Conservation (phyloP, 1,284 basidiomycete species). For the Pseudozyma tsukubaensis region DNA sequence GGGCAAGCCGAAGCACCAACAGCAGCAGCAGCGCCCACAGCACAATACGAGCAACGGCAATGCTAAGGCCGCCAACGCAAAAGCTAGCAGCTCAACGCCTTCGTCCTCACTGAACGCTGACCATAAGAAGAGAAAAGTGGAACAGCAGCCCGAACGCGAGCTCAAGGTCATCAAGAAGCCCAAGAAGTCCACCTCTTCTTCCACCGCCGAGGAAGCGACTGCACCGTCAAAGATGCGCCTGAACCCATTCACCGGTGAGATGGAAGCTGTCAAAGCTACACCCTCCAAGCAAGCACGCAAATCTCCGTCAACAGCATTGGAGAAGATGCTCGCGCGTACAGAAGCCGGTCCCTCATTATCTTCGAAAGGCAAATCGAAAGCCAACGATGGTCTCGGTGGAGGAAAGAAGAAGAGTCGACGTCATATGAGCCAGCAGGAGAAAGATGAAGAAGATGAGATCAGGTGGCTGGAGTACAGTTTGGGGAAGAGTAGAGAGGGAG, state of each 20-base stretch:
- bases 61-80: not conserved
- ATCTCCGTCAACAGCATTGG: conserved; percentile 23
- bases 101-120: not conserved
- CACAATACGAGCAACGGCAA: too few species aligned
- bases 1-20: not conserved
- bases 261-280: conserved; percentile 17
- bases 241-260: conserved; percentile 48
- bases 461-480: conserved; percentile 65
- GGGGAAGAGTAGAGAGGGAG: conserved; percentile 29
- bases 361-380: conserved; percentile 16
- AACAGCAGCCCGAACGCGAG: conserved; percentile 14
- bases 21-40: conserved; percentile 8
- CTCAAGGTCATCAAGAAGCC: conserved; percentile 38
- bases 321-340: conserved; percentile 41
- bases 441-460: conserved; percentile 67
- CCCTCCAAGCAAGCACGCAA: conserved; percentile 18
- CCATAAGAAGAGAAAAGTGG: conserved; percentile 26
- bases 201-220: not conserved
- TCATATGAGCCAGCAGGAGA: conserved; percentile 55
- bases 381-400: conserved; percentile 9
- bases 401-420: conserved; percentile 36
- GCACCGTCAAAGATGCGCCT: conserved; percentile 18
- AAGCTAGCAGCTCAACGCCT: not conserved
- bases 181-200: conserved; percentile 4
- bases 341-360: conserved; percentile 31